Conservation (phyloP, 768 basidiomycete species). For the Amanita inopinata region DNA sequence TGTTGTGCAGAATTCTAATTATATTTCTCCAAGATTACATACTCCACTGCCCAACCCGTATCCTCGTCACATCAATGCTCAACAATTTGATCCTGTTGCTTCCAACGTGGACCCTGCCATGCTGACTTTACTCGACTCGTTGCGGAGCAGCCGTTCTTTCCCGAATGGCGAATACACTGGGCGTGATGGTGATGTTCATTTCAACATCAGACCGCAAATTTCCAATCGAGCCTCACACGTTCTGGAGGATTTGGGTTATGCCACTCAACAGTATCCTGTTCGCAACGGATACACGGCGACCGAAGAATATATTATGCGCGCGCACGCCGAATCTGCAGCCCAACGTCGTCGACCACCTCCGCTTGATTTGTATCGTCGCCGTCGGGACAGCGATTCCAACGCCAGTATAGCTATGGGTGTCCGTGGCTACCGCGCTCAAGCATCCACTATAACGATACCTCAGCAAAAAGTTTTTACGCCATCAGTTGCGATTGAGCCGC, state of each 20-base stretch:
- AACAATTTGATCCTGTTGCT: slow-evolving; percentile 3
- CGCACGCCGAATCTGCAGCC: slow-evolving; percentile 29
- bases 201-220: slow-evolving; percentile 9
- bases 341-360: slow-evolving; percentile 25
- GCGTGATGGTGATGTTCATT: slow-evolving; percentile 11
- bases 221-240: slow-evolving; percentile 3
- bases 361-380: slow-evolving; percentile 21
- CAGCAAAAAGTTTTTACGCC: slow-evolving; percentile 13
- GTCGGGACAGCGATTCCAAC: slow-evolving; percentile 14
- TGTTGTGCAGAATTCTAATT: slow-evolving; percentile 20
- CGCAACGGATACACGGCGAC: slow-evolving; percentile 50
- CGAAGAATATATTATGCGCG: slow-evolving; percentile 59
- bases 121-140: slow-evolving; percentile 27
- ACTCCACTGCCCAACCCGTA: not conserved
- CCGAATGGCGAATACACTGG: slow-evolving; percentile 10
- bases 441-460: slow-evolving; percentile 20
- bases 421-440: slow-evolving; percentile 32
- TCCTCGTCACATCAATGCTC: not conserved
- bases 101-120: slow-evolving; percentile 26
- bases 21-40: slow-evolving; percentile 7
- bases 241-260: slow-evolving; percentile 5
- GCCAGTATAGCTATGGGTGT: slow-evolving; percentile 31
- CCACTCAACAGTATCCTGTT: slow-evolving; percentile 3
- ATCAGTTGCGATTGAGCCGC: slow-evolving; percentile 10
- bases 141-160: slow-evolving; percentile 18